phyloP scores from a whole-genome alignment of 176 grass and related monocot species.

The Dactylis glomerata region DNA sequence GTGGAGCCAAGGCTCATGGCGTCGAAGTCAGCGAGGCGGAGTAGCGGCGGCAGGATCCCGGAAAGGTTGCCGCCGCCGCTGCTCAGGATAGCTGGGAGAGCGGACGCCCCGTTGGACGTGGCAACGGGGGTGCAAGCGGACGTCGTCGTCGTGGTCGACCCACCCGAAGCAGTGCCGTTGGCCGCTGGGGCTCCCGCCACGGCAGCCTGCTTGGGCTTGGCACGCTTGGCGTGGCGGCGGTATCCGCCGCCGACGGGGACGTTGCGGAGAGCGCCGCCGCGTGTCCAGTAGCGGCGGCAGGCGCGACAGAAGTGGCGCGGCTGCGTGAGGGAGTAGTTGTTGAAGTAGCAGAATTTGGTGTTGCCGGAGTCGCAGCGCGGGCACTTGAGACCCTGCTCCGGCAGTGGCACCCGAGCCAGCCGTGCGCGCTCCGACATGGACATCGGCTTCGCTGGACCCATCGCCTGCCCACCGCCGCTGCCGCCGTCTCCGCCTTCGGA shows the following conservation, averaged over 20 bases:
- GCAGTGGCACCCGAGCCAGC: conserved; percentile 60
- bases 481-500: conserved; percentile 4
- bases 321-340: conserved; percentile 88
- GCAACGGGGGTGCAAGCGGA: conserved; percentile 21
- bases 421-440: conserved; percentile 64
- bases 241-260: conserved; percentile 83
- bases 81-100: conserved; percentile 26
- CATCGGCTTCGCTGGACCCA: conserved; percentile 39
- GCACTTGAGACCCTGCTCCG: conserved; percentile 82
- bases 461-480: neutral
- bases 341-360: conserved; percentile 99
- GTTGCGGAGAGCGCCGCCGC: conserved; percentile 85
- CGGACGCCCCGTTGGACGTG: neutral
- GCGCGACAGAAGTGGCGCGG: conserved; percentile 91
- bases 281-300: conserved; percentile 98
- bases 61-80: conserved; percentile 30
- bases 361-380: conserved; percentile 83
- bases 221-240: conserved; percentile 66
- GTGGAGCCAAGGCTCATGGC: conserved; percentile 50
- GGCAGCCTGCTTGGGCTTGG: conserved; percentile 32
- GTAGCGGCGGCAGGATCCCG: conserved; percentile 48
- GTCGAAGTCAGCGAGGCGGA: conserved; percentile 55
- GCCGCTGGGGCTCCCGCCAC: neutral
- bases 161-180: neutral
- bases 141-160: conserved; percentile 26